A percentile compares a stretch with the other conserved stretches of the same genome.
phyloP scores from a whole-genome alignment of 306 rosid species.

The Elaeagnus macrophylla region DNA sequence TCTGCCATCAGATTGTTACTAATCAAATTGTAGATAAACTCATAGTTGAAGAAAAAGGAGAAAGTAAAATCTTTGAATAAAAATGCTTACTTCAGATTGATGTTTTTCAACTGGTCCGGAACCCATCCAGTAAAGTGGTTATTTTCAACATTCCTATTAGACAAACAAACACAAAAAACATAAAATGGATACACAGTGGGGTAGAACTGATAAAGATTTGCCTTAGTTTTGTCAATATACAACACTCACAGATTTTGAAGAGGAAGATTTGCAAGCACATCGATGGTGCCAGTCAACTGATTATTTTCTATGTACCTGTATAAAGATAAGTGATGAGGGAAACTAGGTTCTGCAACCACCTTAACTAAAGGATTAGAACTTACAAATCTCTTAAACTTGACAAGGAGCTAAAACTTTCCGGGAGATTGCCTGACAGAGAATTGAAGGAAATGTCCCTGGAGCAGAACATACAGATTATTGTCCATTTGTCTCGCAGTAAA shows the following conservation, averaged over 20 bases:
- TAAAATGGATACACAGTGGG: constrained; percentile 1
- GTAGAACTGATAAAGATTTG: background rate
- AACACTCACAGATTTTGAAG: constrained; percentile 59
- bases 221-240: constrained; percentile 13
- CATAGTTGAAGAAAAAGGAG: constrained; percentile 5
- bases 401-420: constrained; percentile 72
- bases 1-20: constrained; percentile 40
- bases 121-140: constrained; percentile 86
- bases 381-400: constrained; percentile 60
- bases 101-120: constrained; percentile 63
- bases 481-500: constrained; percentile 11
- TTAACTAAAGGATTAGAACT: constrained; percentile 19
- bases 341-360: constrained; percentile 13
- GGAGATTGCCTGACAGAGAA: constrained; percentile 63
- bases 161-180: constrained; percentile 19
- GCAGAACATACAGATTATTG: constrained; percentile 20
- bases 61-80: constrained; percentile 8
- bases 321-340: constrained; percentile 16
- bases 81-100: constrained; percentile 64
- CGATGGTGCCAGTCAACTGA: constrained; percentile 74
- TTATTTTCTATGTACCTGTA: constrained; percentile 78
- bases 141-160: constrained; percentile 69
- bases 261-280: constrained; percentile 78
- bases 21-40: constrained; percentile 20
- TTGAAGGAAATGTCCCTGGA: constrained; percentile 92